Evolutionary conservation across 148 eudicot species (phyloP).

Genomic region (Bassia scoparia): DNA sequence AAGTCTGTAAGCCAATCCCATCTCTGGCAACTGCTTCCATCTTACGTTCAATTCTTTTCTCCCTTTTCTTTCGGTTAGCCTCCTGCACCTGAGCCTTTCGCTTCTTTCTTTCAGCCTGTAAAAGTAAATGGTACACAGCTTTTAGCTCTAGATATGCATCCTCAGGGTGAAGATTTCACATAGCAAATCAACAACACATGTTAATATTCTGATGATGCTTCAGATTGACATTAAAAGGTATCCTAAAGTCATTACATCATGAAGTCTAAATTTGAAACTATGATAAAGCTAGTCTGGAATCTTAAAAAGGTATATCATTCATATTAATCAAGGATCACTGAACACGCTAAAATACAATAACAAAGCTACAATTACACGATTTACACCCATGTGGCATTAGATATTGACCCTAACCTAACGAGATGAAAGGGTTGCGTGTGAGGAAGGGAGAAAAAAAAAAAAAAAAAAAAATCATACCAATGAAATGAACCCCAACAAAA

Average conservation of each 20-base stretch:
- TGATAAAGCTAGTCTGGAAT: no score
- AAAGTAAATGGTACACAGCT: neutral
- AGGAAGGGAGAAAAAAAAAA: no score
- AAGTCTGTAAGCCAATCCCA: slow-evolving; percentile 77
- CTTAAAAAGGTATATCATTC: neutral
- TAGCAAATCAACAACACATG: neutral
- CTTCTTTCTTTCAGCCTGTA: slow-evolving; percentile 80
- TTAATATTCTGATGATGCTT: neutral
- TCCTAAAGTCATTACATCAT: neutral
- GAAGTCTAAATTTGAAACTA: neutral
- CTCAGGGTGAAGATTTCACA: neutral
- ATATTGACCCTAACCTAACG: no score
- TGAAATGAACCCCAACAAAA: no score
- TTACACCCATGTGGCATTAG: no score
- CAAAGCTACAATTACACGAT: neutral
- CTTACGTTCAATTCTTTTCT: slow-evolving; percentile 75
- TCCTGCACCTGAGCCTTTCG: slow-evolving; percentile 68
- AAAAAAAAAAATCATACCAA: no score
- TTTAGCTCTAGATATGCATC: neutral
- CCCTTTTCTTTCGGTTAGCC: slow-evolving; percentile 70
- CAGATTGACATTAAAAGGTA: no score
- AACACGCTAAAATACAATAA: neutral
- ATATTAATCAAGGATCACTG: neutral
- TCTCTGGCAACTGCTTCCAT: slow-evolving; percentile 99
- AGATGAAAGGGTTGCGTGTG: no score